Evolutionary conservation across 495 filamentous ascomycete genomes (phyloP), one percentile per base, ranked within the genome.

Genomic region (Letharia columbiana): DNA sequence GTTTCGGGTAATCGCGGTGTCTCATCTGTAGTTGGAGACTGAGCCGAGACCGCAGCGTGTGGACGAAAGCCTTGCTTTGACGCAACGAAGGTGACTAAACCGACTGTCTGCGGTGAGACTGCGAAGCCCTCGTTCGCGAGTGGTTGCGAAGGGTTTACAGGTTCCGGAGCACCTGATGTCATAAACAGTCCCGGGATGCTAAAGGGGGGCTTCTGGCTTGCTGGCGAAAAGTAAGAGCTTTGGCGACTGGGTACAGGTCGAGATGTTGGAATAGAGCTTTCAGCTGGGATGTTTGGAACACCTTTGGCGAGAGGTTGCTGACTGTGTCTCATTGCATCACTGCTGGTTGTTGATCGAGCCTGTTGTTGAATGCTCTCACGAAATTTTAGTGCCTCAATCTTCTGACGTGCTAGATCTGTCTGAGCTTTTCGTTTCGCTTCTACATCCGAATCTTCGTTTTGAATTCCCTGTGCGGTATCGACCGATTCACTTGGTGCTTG

Each of bases 361-460:
- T 61, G 56, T 52, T 77, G 73, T 67, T 77, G 77, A 37, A 73
- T 70, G 13, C 77, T 61, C 11, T 75, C 76, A 60, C 79, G 76
- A 45, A 75, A 76, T 64, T 79, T 82, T n/a, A 84, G 72, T 52
- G 77, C 78, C 63, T 82, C 80, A 7, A 84, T 83, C 20, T 81
- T 75, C 61, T 80, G 77, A 50, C 81, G 75, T 39, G 81, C 81
- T 23, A 84, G 70, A 67, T 84, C 82, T 35, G 82, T 83, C 49
- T 84, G 75, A 50, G 82, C 81, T 73, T 83, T 83, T 67, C 80
- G 82, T 63, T 83, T 84, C 62, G 80, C 80, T 66, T 79, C 78
- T 52, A 75, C 71, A 42, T 78, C 74, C 10, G 71, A 66, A 18
- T 66, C 58, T 13, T 49, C 31, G 18, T 42, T 61, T 23, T 41